Base-by-base conservation (phyloP, 2,329 filamentous ascomycete genomes). In the Fusarium marasasianum region DNA sequence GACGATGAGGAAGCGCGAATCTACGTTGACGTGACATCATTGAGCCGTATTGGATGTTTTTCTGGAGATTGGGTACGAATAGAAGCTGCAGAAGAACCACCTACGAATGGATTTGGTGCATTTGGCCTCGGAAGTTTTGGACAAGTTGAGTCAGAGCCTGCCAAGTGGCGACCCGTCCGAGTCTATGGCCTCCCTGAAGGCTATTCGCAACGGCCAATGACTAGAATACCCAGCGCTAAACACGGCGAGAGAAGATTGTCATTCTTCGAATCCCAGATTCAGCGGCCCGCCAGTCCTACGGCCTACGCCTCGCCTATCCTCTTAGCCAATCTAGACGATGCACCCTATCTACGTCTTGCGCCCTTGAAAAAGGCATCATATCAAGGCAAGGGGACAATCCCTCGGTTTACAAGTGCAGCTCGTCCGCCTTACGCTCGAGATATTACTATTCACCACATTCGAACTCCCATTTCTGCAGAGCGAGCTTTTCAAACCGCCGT, bases 61-160 rank as follows among this genome's bases (percentile, higher is more conserved):
- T 98, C 96, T 1, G 96, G 96, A 37, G 96, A 99, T 80, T 99
- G 96, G 96, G 94, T 98, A 17, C 91, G 93, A 29, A 87, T 98
- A 17, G 94, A 98, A 83, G 88, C 90, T 11, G 89, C 93, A 1
- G 89, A 93, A 74, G 94, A 95, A 79, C 93, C 94, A 67, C 92
- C 89, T 29, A 84, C 86, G 22, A 92, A 90, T 80, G 93, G 87
- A 24, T 90, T 90, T 74, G 93, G 89, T 57, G 85, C 88, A 0
- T 93, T 91, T 84, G 91, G 91, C 5, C 85, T 94, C 8, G 91
- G 90, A 29, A 91, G 90, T 71, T 93, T 91, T 73, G 81, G 80
- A 3, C 79, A 82, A 55, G 57, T 69, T 41, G 87, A 91, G n/a
- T 84, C 89, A 7, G 91, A 93, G 51, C 85, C 89, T 41, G 80